Evolutionary conservation across 1,139 yeast species (phyloP).

Genomic region (Diutina rugosa): DNA sequence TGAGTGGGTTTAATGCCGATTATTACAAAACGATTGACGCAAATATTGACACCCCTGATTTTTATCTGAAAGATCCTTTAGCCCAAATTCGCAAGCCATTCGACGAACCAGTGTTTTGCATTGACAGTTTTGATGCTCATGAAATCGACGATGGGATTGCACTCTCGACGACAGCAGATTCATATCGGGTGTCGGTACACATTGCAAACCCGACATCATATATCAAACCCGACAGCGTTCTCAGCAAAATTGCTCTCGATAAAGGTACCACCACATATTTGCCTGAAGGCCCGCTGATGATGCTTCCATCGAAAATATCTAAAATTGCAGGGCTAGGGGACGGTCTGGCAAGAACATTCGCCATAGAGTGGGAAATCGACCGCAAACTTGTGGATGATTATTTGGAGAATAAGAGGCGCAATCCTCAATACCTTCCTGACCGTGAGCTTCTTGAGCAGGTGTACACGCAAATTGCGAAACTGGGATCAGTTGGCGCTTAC

Average conservation of each 20-base stretch:
- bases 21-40: conserved; percentile 24
- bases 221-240: conserved; percentile 29
- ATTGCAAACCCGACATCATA: conserved; percentile 83
- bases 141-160: conserved; percentile 94
- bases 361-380: conserved; percentile 24
- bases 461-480: conserved; percentile 6
- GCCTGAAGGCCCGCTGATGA: conserved; percentile 49
- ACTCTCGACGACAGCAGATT: conserved; percentile 23
- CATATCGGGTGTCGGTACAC: conserved; percentile 47
- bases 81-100: conserved; percentile 19
- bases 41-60: conserved; percentile 9
- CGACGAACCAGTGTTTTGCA: conserved; percentile 56
- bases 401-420: conserved; percentile 8
- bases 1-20: conserved; percentile 26
- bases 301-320: conserved; percentile 57
- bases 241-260: conserved; percentile 48
- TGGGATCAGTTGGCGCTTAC: conserved; percentile 12
- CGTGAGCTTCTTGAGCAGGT: conserved; percentile 8
- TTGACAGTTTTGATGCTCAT: conserved; percentile 69
- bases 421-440: conserved; percentile 8
- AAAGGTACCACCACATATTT: conserved; percentile 63
- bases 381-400: conserved; percentile 13
- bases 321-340: conserved; percentile 47
- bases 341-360: conserved; percentile 32
- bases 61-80: conserved; percentile 23